phyloP scores from a whole-genome alignment of 192 early-diverging fungal genomes.

The Dissophora ornata region DNA sequence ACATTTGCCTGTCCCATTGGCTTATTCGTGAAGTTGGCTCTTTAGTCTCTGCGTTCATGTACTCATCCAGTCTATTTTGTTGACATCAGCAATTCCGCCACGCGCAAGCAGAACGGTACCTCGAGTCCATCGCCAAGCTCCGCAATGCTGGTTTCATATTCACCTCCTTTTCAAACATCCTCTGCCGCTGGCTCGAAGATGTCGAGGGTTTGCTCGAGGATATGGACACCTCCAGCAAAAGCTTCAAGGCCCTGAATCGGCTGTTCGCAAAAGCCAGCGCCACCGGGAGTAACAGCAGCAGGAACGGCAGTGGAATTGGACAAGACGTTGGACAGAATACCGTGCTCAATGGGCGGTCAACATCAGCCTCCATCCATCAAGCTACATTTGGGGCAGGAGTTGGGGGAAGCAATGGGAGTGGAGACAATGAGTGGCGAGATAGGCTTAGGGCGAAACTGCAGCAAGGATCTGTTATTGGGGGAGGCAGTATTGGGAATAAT shows the following conservation, averaged over 20 bases:
- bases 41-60: no score
- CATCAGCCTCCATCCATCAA: background rate
- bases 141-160: conserved; percentile 59
- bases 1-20: no score
- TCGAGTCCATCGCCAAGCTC: conserved; percentile 59
- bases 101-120: conserved; percentile 51
- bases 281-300: no score
- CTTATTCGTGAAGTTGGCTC: no score
- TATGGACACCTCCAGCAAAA: conserved; percentile 20
- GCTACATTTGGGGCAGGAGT: background rate
- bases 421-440: conserved; percentile 26
- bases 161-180: conserved; percentile 47
- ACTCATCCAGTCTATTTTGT: no score
- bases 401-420: background rate
- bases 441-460: conserved; percentile 24
- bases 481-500: background rate
- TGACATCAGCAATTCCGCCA: conserved; percentile 50
- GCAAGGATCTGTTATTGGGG: background rate
- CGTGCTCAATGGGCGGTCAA: background rate
- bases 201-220: conserved; percentile 43
- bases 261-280: conserved; percentile 30
- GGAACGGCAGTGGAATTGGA: conserved; percentile 17
- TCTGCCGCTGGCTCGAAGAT: conserved; percentile 59
- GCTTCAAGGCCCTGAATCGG: conserved; percentile 31
- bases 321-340: background rate